Evolutionary conservation across 2,329 filamentous ascomycete genomes (phyloP).

Genomic region (Aspergillus fructus): DNA sequence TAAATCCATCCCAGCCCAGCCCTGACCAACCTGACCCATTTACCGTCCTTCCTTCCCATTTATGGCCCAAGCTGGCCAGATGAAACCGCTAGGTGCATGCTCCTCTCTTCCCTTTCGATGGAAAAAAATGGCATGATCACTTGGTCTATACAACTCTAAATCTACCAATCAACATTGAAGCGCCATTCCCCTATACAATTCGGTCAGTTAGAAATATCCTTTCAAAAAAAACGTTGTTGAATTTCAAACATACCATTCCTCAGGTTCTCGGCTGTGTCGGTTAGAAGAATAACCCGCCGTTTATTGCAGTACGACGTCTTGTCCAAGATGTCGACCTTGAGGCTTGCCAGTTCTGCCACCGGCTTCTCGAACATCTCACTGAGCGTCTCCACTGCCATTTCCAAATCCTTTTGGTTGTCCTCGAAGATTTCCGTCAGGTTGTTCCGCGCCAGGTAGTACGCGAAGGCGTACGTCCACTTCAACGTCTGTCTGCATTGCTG

Average conservation of each 20-base stretch:
- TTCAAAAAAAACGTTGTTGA: neutral
- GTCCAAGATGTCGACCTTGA: constrained; percentile 98
- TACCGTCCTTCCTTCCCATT: neutral
- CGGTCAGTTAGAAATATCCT: neutral
- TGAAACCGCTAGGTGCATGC: neutral
- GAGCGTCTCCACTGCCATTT: constrained; percentile 93
- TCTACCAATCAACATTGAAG: constrained; percentile 46
- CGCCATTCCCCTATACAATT: constrained; percentile 41
- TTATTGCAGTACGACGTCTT: constrained; percentile 98
- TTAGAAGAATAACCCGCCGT: constrained; percentile 81
- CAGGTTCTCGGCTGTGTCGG: constrained; percentile 89
- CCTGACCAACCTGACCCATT: neutral
- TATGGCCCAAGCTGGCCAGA: neutral
- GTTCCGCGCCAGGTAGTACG: constrained; percentile 93
- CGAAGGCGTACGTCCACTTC: constrained; percentile 99
- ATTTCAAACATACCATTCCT: constrained; percentile 67
- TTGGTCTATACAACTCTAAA: constrained; percentile 20
- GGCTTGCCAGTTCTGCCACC: constrained; percentile 75
- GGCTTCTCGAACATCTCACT: constrained; percentile 99
- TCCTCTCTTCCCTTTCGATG: neutral
- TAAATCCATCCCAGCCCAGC: neutral
- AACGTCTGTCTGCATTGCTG: constrained; percentile 97
- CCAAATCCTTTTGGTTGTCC: constrained; percentile 96
- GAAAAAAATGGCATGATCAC: constrained; percentile 8
- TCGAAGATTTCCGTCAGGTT: constrained; percentile 97